Evolutionary conservation across 1,284 basidiomycete species (phyloP), one percentile per base, ranked within the genome.

Genomic region (Leccinum cinnamomeum): DNA sequence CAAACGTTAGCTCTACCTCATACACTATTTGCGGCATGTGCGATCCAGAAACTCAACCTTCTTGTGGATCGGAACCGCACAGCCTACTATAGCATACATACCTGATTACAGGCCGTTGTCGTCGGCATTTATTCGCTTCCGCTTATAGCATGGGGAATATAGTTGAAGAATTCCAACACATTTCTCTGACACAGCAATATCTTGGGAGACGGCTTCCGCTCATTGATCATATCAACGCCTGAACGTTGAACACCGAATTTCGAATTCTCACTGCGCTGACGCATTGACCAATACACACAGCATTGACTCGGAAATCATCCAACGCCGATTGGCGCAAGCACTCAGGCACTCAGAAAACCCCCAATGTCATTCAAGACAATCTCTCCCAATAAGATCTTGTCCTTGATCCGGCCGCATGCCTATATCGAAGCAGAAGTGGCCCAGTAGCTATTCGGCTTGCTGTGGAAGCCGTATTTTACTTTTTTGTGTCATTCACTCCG

Each of bases 201-300:
- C 51, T 58, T 57, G 35, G 28, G 59, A 58, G 62, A 51, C 55
- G 53, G 59, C 58, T 68, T 61, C 60, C 48, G 55, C 28, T 59
- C 46, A 37, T 5, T 23, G 20, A 8, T 33, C n/a, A 35, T 25
- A 51, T n/a, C 1, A 23, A 41, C 54, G 44, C 35, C 25, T 23
- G 44, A 55, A 44, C 11, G 30, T 30, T 23, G 51, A 53, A 30
- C 33, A 37, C n/a, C n/a, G n/a, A 20, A 18, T 30, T 33, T 33
- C 28, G 7, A 48, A 37, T 59, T 72, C 59, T 65, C 60, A 68
- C 62, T 44, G 53, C 28, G 46, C 23, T 11, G 37, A 16, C 14
- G 23, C 39, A 28, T 56, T 33, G 12, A 20, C 41, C 28, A 53
- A 56, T 39, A 58, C 39, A 59, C 69, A 61, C 69, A 61, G 62